Conservation (phyloP, 768 basidiomycete genomes). For the Lanmaoa pseudosensibilis region DNA sequence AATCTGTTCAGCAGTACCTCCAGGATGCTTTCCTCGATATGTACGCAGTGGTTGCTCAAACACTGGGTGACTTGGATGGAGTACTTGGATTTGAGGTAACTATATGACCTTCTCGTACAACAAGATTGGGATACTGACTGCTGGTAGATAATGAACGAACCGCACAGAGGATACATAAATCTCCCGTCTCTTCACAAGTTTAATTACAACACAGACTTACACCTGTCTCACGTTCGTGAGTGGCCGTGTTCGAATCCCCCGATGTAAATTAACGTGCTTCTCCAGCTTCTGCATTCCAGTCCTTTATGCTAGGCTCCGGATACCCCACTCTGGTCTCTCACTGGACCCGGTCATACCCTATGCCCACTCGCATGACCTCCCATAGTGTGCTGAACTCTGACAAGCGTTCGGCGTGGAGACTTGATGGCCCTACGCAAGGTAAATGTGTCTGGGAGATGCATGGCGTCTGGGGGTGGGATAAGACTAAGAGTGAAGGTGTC, state of each 20-base stretch:
- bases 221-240: slow-evolving; percentile 76
- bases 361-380: slow-evolving; percentile 72
- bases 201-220: slow-evolving; percentile 94
- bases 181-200: slow-evolving; percentile 79
- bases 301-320: slow-evolving; percentile 91
- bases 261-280: background rate
- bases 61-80: slow-evolving; percentile 70
- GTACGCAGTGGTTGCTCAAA: slow-evolving; percentile 65
- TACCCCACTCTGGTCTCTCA: slow-evolving; percentile 74
- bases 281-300: slow-evolving; percentile 79
- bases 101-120: background rate
- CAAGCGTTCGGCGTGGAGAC: slow-evolving; percentile 64
- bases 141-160: slow-evolving; percentile 86
- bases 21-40: slow-evolving; percentile 80
- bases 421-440: slow-evolving; percentile 70
- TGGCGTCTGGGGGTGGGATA: slow-evolving; percentile 91
- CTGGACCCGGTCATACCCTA: slow-evolving; percentile 86
- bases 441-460: slow-evolving; percentile 88
- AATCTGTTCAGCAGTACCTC: slow-evolving; percentile 77
- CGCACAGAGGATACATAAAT: slow-evolving; percentile 89
- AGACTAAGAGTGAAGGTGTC: slow-evolving; percentile 60
- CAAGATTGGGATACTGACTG: slow-evolving; percentile 1
- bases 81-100: slow-evolving; percentile 89
- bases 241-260: slow-evolving; percentile 14
- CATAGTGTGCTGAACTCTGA: slow-evolving; percentile 58